These are phyloP conservation scores for Xylaria digitata DNA, from an alignment of 2,329 filamentous ascomycete species.

Conservation along the genomic window DNA sequence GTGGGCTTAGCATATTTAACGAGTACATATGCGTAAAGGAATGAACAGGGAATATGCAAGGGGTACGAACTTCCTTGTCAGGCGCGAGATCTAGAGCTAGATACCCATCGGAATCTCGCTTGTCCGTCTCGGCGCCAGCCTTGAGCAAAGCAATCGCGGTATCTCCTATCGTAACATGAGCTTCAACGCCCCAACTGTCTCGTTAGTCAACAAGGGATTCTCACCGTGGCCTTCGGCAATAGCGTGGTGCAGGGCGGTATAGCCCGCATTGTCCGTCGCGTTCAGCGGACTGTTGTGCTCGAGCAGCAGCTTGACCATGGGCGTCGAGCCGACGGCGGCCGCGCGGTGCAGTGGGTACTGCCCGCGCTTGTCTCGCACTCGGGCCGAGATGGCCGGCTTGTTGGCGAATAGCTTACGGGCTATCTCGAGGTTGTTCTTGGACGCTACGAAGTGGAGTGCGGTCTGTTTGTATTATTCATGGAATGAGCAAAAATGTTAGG, in stretches of 20 bases:
- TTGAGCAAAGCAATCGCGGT: constrained; percentile 85
- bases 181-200: not conserved
- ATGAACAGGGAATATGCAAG: constrained; percentile 1
- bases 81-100: constrained; percentile 85
- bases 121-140: constrained; percentile 83
- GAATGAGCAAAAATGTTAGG: constrained; percentile 13
- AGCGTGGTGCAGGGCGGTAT: constrained; percentile 91
- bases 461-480: constrained; percentile 68
- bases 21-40: constrained; percentile 18
- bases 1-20: constrained; percentile 31
- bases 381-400: constrained; percentile 76
- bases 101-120: constrained; percentile 76
- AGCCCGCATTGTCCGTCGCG: constrained; percentile 82
- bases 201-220: constrained; percentile 39
- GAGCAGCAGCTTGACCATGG: constrained; percentile 84
- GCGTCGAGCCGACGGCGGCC: constrained; percentile 88
- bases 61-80: constrained; percentile 76
- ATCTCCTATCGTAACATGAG: constrained; percentile 65
- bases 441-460: constrained; percentile 89
- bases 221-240: constrained; percentile 78
- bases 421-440: constrained; percentile 86
- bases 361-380: constrained; percentile 86
- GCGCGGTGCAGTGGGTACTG: constrained; percentile 92
- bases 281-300: constrained; percentile 84
- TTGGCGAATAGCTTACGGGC: constrained; percentile 80